Evolutionary conservation across 371 early-diverging fungal genomes (phyloP), one percentile per base, ranked within the genome.

Genomic region (Coemansia sp.): DNA sequence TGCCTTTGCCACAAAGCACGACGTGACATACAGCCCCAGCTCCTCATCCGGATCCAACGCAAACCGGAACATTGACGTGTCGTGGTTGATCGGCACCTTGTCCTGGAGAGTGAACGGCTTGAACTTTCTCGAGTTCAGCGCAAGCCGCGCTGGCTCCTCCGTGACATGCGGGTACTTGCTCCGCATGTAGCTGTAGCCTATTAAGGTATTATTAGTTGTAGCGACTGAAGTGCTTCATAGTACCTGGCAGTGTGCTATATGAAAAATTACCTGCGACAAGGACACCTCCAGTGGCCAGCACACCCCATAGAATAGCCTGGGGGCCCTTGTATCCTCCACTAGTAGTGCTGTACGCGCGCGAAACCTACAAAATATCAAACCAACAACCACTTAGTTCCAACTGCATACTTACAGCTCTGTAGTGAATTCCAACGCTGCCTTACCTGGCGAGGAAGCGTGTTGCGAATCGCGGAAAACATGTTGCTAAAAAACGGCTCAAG

Each of bases 61-160:
- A 67, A 97, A 95, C 20, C 93, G 87, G 84, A 88, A 93, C 40
- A 85, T 70, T 21, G 84, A 85, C 12, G 95, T 94, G 81, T 95
- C 89, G 79, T 89, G 91, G 79, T 83, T 90, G 68, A 94, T 78
- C 12, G 84, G 78, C 53, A 85, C 62, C 26, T 87, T 78, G 67
- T 83, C 85, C 74, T 83, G 71, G 67, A 94, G 79, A 82, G 85
- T 89, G 81, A 93, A 91, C 42, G 88, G 75, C 9, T 82, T 80
- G 80, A 93, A 94, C 48, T 85, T 84, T 2, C 82, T 80, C 53
- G 89, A 82, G 68, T 87, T 82, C 40, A 94, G 82, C 3, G 90
- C 89, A 56, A 80, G 67, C 28, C 79, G 64, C 20, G 79, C 67
- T 3, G 73, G 68, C 28, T 5, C 59, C 28, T n/a, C 26, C 39